phyloP scores from a whole-genome alignment of 345 rosid species.

The Citropsis articulata region DNA sequence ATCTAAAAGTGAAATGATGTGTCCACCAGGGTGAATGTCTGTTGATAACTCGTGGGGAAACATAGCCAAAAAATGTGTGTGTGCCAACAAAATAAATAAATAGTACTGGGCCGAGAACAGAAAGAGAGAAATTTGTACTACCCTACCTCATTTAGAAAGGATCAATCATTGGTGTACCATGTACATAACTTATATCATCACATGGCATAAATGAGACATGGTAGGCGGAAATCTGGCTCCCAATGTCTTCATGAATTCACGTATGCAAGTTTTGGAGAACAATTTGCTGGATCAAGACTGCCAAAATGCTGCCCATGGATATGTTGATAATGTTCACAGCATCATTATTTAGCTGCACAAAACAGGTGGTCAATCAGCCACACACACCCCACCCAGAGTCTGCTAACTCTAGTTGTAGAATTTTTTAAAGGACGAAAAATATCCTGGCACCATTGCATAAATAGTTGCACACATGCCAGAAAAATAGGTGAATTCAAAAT shows the following conservation, averaged over 20 bases:
- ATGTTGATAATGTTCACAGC: constrained; percentile 87
- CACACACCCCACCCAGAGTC: not conserved
- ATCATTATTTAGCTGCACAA: constrained; percentile 89
- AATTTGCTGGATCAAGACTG: constrained; percentile 67
- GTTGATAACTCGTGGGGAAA: not conserved
- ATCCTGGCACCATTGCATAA: not conserved
- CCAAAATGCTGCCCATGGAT: constrained; percentile 78
- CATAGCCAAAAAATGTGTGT: not conserved
- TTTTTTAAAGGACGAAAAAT: not conserved
- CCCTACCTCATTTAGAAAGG: not conserved
- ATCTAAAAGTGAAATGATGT: not conserved
- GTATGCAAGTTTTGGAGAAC: constrained; percentile 37
- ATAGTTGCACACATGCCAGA: not conserved
- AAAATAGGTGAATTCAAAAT: not conserved
- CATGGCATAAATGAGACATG: not conserved
- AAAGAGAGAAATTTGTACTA: not conserved
- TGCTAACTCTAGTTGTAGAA: not conserved
- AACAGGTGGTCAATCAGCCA: not conserved
- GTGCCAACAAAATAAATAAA: not conserved
- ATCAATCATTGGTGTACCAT: not conserved
- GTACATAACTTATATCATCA: not conserved
- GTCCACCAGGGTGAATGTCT: not conserved
- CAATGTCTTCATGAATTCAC: not conserved
- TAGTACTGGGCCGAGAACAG: not conserved
- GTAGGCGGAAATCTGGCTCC: not conserved